Base-by-base conservation (phyloP, 768 basidiomycete species). In the Podaxis carcinomalis region DNA sequence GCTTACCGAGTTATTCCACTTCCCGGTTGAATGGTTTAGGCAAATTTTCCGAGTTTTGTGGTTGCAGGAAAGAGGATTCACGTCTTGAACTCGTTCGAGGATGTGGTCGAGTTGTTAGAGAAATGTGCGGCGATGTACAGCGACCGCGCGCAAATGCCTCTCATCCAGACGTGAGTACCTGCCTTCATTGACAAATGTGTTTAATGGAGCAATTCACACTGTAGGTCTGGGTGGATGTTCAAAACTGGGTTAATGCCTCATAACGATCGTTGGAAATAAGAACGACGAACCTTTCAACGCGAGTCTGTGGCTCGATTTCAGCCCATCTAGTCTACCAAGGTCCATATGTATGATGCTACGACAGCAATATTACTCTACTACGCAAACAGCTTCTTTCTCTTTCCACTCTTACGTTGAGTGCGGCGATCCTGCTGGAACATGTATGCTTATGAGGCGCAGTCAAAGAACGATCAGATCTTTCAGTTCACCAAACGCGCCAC, bases 371-470 rank as follows among this genome's bases (percentile, higher is more conserved):
- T 14, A 4, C 32, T 2, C 51, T 28, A 9, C 42, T 9, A 9
- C 42, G 0, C 16, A 2, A 16, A 16, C 16, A 44, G 42, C 42
- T 40, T 14, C 4, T n/a, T 40, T 40, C 42, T 44, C 14, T 6
- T 25, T 7, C 4, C 14, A 5, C 6, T 19, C 32, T 32, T 6
- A 59, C 40, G 10, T 25, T 59, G 14, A 59, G 57, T 23, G 57
- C 57, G 10, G 49, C 57, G 7, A 28, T 59, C 16, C n/a, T 59
- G 25, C 27, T 51, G 11, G 39, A 59, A n/a, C 16, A 69, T 73
- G 21, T 79, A 78, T 56, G 78, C 77, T 1, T 66, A 71, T 53
- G 67, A 71, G 6, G 59, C 69, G 3, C 42, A 54, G 5, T 62
- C 69, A 3, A 66, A 61, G 47, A 55, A 66, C 40, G 71, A 74